A percentile compares a stretch with the other conserved stretches of the same genome.
These are phyloP conservation scores for Colletotrichum tamarilloi DNA, from an alignment of 2,329 filamentous ascomycete species.

Conservation along the genomic window DNA sequence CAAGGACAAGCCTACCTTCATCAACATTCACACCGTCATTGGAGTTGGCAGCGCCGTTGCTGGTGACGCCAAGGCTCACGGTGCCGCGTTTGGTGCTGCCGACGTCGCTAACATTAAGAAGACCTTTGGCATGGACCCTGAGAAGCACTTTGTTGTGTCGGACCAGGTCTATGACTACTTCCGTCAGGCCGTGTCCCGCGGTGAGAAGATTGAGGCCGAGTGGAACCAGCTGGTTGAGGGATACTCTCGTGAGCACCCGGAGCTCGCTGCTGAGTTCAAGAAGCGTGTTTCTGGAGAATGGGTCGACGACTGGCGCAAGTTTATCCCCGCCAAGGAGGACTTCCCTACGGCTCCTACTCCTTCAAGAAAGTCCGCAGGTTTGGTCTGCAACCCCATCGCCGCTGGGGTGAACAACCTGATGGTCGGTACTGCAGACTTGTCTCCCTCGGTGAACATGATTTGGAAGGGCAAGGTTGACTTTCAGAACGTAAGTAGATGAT, in stretches of 20 bases:
- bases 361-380: conserved; percentile 60
- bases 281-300: conserved; percentile 59
- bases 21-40: conserved; percentile 69
- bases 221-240: conserved; percentile 56
- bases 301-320: conserved; percentile 57
- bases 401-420: conserved; percentile 58
- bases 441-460: conserved; percentile 65
- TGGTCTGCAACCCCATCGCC: conserved; percentile 63
- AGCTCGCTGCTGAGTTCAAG: conserved; percentile 61
- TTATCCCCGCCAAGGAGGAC: conserved; percentile 56
- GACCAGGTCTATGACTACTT: conserved; percentile 64
- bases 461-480: conserved; percentile 64
- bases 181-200: conserved; percentile 54
- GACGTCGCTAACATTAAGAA: conserved; percentile 57
- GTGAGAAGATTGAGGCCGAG: conserved; percentile 55
- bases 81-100: conserved; percentile 65
- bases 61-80: conserved; percentile 66
- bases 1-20: conserved; percentile 63
- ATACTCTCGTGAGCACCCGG: conserved; percentile 58
- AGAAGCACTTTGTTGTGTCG: conserved; percentile 49
- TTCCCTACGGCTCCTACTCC: conserved; percentile 60
- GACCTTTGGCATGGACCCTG: conserved; percentile 46
- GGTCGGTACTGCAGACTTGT: conserved; percentile 65
- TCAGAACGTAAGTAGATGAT: conserved; percentile 45
- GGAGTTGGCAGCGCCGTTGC: conserved; percentile 61